Percentiles rank a stretch among this genome's conserved stretches.
phyloP scores from a whole-genome alignment of 2,329 filamentous ascomycete genomes.

The Graphilbum ipis-grandicollis region DNA sequence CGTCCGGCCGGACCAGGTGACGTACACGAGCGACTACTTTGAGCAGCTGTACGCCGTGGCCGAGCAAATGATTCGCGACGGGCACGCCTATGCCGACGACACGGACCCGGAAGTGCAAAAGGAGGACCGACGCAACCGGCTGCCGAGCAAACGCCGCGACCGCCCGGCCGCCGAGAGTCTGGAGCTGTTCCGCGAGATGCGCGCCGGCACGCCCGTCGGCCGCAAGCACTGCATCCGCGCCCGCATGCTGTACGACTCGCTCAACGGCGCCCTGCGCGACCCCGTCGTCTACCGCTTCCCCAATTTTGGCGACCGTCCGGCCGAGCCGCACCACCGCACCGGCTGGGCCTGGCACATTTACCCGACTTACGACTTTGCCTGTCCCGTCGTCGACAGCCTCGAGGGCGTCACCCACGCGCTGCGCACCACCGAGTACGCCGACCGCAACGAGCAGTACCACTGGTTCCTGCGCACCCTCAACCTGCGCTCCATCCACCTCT shows the following conservation, averaged over 20 bases:
- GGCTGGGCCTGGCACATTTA: slow-evolving; percentile 71
- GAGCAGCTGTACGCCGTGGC: slow-evolving; percentile 77
- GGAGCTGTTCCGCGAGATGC: slow-evolving; percentile 85
- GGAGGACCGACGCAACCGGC: slow-evolving; percentile 66
- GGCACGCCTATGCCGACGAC: slow-evolving; percentile 86
- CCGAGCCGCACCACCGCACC: slow-evolving; percentile 53
- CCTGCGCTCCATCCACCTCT: slow-evolving; percentile 63
- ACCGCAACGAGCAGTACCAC: slow-evolving; percentile 72
- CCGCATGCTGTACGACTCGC: slow-evolving; percentile 80
- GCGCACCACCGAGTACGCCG: slow-evolving; percentile 61
- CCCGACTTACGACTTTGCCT: slow-evolving; percentile 76
- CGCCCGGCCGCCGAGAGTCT: slow-evolving; percentile 68
- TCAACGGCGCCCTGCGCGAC: slow-evolving; percentile 90
- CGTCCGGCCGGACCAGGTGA: slow-evolving; percentile 71
- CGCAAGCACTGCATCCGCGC: slow-evolving; percentile 81
- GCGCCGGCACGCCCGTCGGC: slow-evolving; percentile 53
- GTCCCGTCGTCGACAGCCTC: slow-evolving; percentile 62
- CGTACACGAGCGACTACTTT: slow-evolving; percentile 93
- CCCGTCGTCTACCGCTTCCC: slow-evolving; percentile 81
- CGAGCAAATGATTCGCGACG: slow-evolving; percentile 68
- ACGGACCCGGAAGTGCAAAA: slow-evolving; percentile 82
- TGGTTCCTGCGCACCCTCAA: slow-evolving; percentile 66
- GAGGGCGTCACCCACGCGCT: slow-evolving; percentile 75
- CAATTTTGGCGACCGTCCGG: neutral
- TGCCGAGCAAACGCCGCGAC: slow-evolving; percentile 67